Conservation (phyloP, 2,329 filamentous ascomycete species). For the Botrytis galanthina region DNA sequence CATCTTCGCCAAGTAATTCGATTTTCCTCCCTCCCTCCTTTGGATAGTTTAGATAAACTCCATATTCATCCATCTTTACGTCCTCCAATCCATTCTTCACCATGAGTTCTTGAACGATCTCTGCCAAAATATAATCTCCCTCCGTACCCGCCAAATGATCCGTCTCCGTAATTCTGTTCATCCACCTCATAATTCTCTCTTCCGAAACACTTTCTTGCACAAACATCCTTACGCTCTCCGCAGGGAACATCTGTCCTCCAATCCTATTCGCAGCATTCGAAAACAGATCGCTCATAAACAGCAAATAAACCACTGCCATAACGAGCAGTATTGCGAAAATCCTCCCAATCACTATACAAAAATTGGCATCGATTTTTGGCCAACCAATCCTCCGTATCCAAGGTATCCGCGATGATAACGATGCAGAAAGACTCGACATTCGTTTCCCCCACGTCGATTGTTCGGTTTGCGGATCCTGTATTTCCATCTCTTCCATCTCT, state of each 20-base stretch:
- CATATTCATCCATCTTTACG: slow-evolving; percentile 73
- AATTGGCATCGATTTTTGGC: slow-evolving; percentile 38
- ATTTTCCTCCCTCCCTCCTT: slow-evolving; percentile 73
- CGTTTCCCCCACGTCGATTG: slow-evolving; percentile 40
- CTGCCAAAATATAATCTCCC: slow-evolving; percentile 81
- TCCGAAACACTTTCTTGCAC: slow-evolving; percentile 72
- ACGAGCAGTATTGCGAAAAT: slow-evolving; percentile 74
- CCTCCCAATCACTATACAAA: slow-evolving; percentile 66
- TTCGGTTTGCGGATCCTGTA: slow-evolving; percentile 63
- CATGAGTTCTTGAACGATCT: slow-evolving; percentile 81
- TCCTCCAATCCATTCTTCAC: slow-evolving; percentile 69
- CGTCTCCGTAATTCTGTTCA: slow-evolving; percentile 76
- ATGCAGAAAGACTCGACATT: slow-evolving; percentile 38
- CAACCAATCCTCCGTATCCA: slow-evolving; percentile 36
- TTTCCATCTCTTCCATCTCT: slow-evolving; percentile 87
- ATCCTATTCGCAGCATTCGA: slow-evolving; percentile 61
- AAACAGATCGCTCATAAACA: slow-evolving; percentile 85
- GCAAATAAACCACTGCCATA: slow-evolving; percentile 72
- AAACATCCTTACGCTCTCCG: slow-evolving; percentile 75
- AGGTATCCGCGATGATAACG: slow-evolving; percentile 36
- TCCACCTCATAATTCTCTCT: slow-evolving; percentile 65
- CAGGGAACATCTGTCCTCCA: slow-evolving; percentile 72
- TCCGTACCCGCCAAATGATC: slow-evolving; percentile 93
- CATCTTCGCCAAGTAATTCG: slow-evolving; percentile 71
- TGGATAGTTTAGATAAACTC: slow-evolving; percentile 92